These are phyloP conservation scores for Orobanche coerulescens DNA, from an alignment of 257 asterid genomes.

Conservation along the genomic window DNA sequence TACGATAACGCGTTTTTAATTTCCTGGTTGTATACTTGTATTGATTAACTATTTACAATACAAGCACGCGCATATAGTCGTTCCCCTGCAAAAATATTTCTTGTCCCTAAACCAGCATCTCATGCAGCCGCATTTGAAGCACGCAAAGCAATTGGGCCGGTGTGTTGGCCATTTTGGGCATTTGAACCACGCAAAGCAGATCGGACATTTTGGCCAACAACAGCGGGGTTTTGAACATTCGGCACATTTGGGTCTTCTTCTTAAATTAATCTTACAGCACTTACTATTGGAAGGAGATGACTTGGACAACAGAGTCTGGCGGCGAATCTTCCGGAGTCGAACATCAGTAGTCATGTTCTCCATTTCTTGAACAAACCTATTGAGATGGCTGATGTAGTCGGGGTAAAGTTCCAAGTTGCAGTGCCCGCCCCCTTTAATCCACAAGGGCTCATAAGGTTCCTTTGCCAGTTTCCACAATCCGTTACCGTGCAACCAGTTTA, in stretches of 20 bases:
- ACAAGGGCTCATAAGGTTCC: conserved; percentile 54
- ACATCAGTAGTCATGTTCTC: background rate
- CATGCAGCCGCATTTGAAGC: background rate
- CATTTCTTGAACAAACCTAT: background rate
- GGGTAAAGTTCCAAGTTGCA: conserved; percentile 71
- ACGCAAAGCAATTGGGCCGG: background rate
- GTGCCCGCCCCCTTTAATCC: conserved; percentile 72
- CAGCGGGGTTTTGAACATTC: background rate
- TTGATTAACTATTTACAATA: no score
- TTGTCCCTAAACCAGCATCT: background rate
- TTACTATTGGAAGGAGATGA: background rate
- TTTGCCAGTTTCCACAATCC: conserved; percentile 66
- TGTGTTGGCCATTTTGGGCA: background rate
- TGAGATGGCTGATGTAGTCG: conserved; percentile 24
- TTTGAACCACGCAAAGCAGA: background rate
- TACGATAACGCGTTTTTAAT: no score
- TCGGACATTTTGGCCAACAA: background rate
- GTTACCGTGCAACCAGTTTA: conserved; percentile 69
- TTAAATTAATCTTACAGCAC: background rate
- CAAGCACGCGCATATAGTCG: no score
- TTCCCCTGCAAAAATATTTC: no score
- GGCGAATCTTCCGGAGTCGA: background rate
- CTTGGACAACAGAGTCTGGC: background rate
- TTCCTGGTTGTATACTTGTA: no score
- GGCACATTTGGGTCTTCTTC: background rate